Base-by-base conservation (phyloP, 1,284 basidiomycete species). In the Anthracocystis panici-leucophaei region DNA sequence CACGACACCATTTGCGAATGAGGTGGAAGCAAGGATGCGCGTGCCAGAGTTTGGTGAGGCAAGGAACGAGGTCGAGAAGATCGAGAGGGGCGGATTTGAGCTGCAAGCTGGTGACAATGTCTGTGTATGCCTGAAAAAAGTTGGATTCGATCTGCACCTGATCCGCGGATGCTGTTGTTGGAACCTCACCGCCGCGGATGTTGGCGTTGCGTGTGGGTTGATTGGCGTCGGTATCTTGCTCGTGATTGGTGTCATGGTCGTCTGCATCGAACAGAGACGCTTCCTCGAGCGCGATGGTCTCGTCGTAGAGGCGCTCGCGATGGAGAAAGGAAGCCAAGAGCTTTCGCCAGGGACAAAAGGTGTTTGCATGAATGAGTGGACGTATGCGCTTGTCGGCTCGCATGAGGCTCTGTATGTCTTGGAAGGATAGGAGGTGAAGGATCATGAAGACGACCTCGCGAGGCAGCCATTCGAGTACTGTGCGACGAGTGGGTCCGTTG, bases 381-480 rank as follows among this genome's bases (percentile, higher is more conserved):
- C 77, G 67, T 4, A 81, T 40, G 21, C 79, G 55, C 40, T 66
- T 68, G 58, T 81, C 79, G 14, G 71, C 78, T 29, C 75, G 63
- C 7, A 68, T n/a, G 14, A 76, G 61, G 52, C 50, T 68, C 46
- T 74, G 60, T 9, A 74, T 59, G 38, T 82, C 80, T 21, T 49
- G 59, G 14, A 77, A 73, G 16, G 74, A 75, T 18, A 82, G 63
- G 40, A 73, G 63, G 29, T 69, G 62, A 1, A 82, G 72, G 38
- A 74, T 59, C 52, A 71, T 74, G 42, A 80, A 75, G 31, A 80
- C 77, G 18, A 76, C 64, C 42, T 77, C 74, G 40, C 77, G 69
- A 40, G 76, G 75, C 18, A 82, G 76, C 66, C 79, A 81, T 58
- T 81, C 79, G 25, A 81, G 77, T 6, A 81, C 65, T 8, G 79